These are phyloP conservation scores for Kurtzmaniella quercitrusa DNA, from an alignment of 1,139 yeast genomes.

Conservation along the genomic window DNA sequence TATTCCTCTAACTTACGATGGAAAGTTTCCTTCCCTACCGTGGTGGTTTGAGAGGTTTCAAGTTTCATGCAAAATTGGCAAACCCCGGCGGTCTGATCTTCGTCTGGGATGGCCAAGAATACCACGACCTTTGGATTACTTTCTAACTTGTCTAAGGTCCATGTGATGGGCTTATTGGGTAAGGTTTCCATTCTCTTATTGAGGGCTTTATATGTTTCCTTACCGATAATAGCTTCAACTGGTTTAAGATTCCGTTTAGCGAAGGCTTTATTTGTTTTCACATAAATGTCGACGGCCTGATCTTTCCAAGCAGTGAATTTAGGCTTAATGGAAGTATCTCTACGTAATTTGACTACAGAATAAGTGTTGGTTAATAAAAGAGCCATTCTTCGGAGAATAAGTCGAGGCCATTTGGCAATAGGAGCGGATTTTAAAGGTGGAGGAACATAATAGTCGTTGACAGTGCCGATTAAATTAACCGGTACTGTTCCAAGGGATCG, in stretches of 20 bases:
- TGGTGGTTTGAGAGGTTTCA: slow-evolving; percentile 67
- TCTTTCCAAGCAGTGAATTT: slow-evolving; percentile 45
- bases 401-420: slow-evolving; percentile 34
- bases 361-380: slow-evolving; percentile 42
- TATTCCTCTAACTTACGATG: slow-evolving; percentile 69
- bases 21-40: slow-evolving; percentile 19
- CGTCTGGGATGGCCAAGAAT: slow-evolving; percentile 59
- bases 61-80: slow-evolving; percentile 77
- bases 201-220: slow-evolving; percentile 29
- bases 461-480: slow-evolving; percentile 31
- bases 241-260: slow-evolving; percentile 28
- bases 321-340: slow-evolving; percentile 36
- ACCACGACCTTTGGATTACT: slow-evolving; percentile 68
- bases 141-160: slow-evolving; percentile 74
- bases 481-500: slow-evolving; percentile 38
- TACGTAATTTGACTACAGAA: slow-evolving; percentile 36
- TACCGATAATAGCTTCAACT: slow-evolving; percentile 33
- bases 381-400: slow-evolving; percentile 36
- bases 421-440: slow-evolving; percentile 32
- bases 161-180: slow-evolving; percentile 59
- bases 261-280: slow-evolving; percentile 39
- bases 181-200: slow-evolving; percentile 32
- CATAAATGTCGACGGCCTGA: slow-evolving; percentile 37
- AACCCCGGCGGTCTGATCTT: slow-evolving; percentile 61
- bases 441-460: slow-evolving; percentile 36